Evolutionary conservation across 2,329 filamentous ascomycete species (phyloP).

Genomic region (Ophiocordyceps camponoti-rufipedis): DNA sequence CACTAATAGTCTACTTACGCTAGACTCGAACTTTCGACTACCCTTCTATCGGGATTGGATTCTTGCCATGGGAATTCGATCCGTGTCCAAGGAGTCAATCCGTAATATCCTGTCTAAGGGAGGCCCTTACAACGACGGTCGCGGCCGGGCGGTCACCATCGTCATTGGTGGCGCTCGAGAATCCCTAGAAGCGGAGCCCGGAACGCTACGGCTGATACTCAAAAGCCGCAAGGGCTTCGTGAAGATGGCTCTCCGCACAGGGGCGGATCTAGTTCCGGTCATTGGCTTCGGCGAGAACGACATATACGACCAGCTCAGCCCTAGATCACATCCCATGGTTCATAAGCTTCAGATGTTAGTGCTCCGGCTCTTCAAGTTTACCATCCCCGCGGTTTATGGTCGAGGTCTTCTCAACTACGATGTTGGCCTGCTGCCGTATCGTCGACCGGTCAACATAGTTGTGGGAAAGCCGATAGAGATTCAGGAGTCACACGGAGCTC

Average conservation of each 20-base stretch:
- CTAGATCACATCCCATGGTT: slow-evolving; percentile 58
- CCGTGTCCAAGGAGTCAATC: slow-evolving; percentile 82
- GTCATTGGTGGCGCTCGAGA: slow-evolving; percentile 87
- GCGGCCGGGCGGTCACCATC: slow-evolving; percentile 92
- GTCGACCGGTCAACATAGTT: slow-evolving; percentile 72
- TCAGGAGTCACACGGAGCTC: slow-evolving; percentile 29
- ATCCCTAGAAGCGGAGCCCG: slow-evolving; percentile 72
- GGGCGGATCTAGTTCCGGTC: slow-evolving; percentile 87
- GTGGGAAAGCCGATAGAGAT: slow-evolving; percentile 70
- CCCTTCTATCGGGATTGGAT: slow-evolving; percentile 90
- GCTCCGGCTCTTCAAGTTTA: slow-evolving; percentile 80
- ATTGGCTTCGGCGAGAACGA: slow-evolving; percentile 92
- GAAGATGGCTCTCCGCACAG: slow-evolving; percentile 78
- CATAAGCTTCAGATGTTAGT: slow-evolving; percentile 68
- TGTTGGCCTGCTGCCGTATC: slow-evolving; percentile 88
- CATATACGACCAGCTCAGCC: slow-evolving; percentile 76
- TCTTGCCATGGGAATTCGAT: slow-evolving; percentile 71
- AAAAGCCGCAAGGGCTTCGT: slow-evolving; percentile 79
- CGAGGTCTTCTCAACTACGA: slow-evolving; percentile 95
- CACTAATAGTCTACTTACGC: slow-evolving; percentile 78
- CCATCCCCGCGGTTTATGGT: slow-evolving; percentile 77
- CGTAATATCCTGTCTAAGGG: slow-evolving; percentile 73
- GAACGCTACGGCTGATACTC: slow-evolving; percentile 59
- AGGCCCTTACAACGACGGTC: slow-evolving; percentile 59
- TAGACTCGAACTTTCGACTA: slow-evolving; percentile 91